Percentiles rank a stretch among this genome's conserved stretches.
Evolutionary conservation across 2,329 filamentous ascomycete genomes (phyloP).

Genomic region (Arthrobotrys sphaeroides): DNA sequence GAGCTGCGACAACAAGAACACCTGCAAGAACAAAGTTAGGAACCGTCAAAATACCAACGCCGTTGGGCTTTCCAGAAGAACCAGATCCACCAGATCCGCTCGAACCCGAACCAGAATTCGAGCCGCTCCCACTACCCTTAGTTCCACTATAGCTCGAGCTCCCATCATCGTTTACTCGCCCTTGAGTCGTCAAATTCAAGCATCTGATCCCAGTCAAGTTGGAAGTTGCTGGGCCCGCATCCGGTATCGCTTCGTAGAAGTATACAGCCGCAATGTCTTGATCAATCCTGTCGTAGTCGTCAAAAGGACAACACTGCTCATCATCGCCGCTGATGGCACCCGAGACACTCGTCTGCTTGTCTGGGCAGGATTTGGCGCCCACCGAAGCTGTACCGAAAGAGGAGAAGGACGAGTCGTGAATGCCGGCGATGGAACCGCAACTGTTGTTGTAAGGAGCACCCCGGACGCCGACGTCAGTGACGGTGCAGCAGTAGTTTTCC

Average conservation of each 20-base stretch:
- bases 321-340: background rate
- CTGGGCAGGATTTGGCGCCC: constrained; percentile 10
- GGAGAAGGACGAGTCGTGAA: constrained; percentile 24
- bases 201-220: constrained; percentile 40
- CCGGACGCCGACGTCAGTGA: background rate
- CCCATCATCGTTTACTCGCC: constrained; percentile 19
- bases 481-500: constrained; percentile 36
- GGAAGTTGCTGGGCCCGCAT: background rate
- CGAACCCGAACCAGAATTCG: background rate
- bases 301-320: constrained; percentile 26
- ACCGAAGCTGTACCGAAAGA: constrained; percentile 15
- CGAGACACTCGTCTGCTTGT: background rate
- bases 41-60: constrained; percentile 14
- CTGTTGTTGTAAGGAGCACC: constrained; percentile 16
- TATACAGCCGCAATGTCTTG: constrained; percentile 21
- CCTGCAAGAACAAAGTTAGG: constrained; percentile 18
- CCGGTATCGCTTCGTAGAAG: background rate
- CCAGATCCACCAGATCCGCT: constrained; percentile 3
- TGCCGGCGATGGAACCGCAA: constrained; percentile 31
- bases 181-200: constrained; percentile 41
- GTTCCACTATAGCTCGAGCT: constrained; percentile 39
- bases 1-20: background rate
- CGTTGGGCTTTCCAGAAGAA: constrained; percentile 30
- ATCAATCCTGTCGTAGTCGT: constrained; percentile 17
- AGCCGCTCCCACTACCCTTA: constrained; percentile 10